A percentile compares a stretch with the other conserved stretches of the same genome.
Evolutionary conservation across 768 basidiomycete species (phyloP).

Genomic region (Psilocybe subaeruginosa): DNA sequence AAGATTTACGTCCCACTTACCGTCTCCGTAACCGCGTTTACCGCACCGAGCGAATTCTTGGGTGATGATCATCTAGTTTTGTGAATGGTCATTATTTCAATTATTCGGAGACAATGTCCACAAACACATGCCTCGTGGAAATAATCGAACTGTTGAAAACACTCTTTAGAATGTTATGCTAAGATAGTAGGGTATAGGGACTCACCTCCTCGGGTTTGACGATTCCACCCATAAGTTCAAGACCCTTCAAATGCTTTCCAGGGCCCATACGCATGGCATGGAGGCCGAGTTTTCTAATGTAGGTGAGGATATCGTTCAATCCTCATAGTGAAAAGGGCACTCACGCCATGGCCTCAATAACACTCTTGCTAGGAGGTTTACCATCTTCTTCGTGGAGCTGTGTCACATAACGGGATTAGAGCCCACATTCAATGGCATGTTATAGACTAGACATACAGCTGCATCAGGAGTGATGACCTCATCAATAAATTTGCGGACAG

Average conservation of each 20-base stretch:
- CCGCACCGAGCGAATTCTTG: constrained; percentile 77
- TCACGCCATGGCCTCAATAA: constrained; percentile 78
- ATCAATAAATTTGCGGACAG: constrained; percentile 73
- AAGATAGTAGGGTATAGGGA: background rate
- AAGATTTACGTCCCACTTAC: constrained; percentile 31
- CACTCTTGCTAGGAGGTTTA: constrained; percentile 79
- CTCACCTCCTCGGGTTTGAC: constrained; percentile 78
- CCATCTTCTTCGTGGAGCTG: constrained; percentile 84
- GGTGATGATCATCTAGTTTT: constrained; percentile 64
- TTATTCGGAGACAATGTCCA: background rate
- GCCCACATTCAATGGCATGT: background rate
- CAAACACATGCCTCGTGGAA: constrained; percentile 68
- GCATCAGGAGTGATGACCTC: constrained; percentile 66
- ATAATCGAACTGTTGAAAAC: constrained; percentile 67
- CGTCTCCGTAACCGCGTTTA: constrained; percentile 81
- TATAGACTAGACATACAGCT: constrained; percentile 28
- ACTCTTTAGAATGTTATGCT: background rate
- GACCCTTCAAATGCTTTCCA: constrained; percentile 80
- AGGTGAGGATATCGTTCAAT: background rate
- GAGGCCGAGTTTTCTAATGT: constrained; percentile 62
- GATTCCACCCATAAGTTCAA: constrained; percentile 75
- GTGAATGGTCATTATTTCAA: background rate
- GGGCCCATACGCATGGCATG: constrained; percentile 95
- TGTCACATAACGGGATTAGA: constrained; percentile 35
- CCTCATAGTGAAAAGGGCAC: constrained; percentile 16